Base-by-base conservation (phyloP, 139 green algal species). In the Volvox reticuliferus region DNA sequence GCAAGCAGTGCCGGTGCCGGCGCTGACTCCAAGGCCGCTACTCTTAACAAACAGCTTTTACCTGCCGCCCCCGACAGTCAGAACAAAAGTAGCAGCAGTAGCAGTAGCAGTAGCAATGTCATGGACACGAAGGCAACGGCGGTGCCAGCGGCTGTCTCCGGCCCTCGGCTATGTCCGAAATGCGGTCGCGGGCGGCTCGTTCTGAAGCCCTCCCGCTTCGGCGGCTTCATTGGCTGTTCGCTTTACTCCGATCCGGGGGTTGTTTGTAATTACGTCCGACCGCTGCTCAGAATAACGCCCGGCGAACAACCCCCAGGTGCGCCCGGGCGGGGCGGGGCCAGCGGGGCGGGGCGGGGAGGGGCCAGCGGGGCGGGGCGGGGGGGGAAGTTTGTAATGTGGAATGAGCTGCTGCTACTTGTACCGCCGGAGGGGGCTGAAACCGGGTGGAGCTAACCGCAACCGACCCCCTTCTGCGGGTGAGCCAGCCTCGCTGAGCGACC, bases 131-230 rank as follows among this genome's bases (percentile, higher is more conserved):
- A 9, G 44, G 44, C 44, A 9, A 55, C 9, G 5, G 44, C 9
- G 44, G 5, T 9, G 44, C 44, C 44, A 55, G 9, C 44, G 44
- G 44, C 44, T 14, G 44, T 55, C 62, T 69, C 19, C 20, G 92
- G 94, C 67, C 82, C 91, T 0, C 92, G 96, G 1, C 19, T 61
- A 22, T 98, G 96, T 90, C 96, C 96, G 12, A 50, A 83, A 20
- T 98, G 96, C 89, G 88, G 86, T 1, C 76, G 62, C 3, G 95
- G 95, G 17, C 91, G 92, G 33, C 88, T 97, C 63, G 94, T 94
- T 1, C 78, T 97, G 32, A 97, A 97, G 84, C 93, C 95, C 22
- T 94, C 91, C 62, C 37, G 84, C 26, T 91, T 81, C 83, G 91
- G 92, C 33, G 89, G 89, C 62, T 95, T 96, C 79, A 93, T 94